phyloP scores from a whole-genome alignment of 768 basidiomycete species.

The Kwoniella bestiolae region DNA sequence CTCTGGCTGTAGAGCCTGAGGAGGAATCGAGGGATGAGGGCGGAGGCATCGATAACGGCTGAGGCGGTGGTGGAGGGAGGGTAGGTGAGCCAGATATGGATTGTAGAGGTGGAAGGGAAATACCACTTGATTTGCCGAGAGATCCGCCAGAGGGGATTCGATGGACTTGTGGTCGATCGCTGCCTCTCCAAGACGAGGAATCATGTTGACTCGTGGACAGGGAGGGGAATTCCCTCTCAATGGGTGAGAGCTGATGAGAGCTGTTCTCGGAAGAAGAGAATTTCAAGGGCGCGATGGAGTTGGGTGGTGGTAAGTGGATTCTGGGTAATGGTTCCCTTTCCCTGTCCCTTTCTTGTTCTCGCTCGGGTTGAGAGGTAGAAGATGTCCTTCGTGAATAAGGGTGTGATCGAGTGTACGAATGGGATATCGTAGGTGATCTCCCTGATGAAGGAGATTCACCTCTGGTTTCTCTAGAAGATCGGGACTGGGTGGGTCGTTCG shows the following conservation, averaged over 20 bases:
- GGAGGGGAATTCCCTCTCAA: slow-evolving; percentile 18
- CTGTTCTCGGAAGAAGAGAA: not conserved
- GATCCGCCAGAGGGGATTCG: slow-evolving; percentile 8
- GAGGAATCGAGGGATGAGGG: slow-evolving; percentile 9
- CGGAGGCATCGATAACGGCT: not conserved
- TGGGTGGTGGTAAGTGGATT: slow-evolving; percentile 18
- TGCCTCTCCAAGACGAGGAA: slow-evolving; percentile 9
- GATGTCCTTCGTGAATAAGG: slow-evolving; percentile 20
- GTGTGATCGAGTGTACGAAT: slow-evolving; percentile 19
- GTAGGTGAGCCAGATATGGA: slow-evolving; percentile 20
- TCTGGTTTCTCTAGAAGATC: not conserved
- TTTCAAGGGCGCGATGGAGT: slow-evolving; percentile 1
- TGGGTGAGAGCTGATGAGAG: slow-evolving; percentile 11
- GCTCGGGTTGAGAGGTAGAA: slow-evolving; percentile 8
- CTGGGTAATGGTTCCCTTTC: slow-evolving; percentile 8
- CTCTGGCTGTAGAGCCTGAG: not conserved
- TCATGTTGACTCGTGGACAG: slow-evolving; percentile 10
- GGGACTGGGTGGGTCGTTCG: not conserved
- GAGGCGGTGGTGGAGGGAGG: slow-evolving; percentile 17
- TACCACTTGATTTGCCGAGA: slow-evolving; percentile 1
- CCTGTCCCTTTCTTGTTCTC: slow-evolving; percentile 2
- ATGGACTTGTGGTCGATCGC: slow-evolving; percentile 12
- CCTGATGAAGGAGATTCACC: slow-evolving; percentile 14
- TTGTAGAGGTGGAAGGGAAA: slow-evolving; percentile 15
- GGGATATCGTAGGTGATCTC: slow-evolving; percentile 16